Evolutionary conservation across 192 early-diverging fungal species (phyloP).

Genomic region (Helicostylum pulchrum): DNA sequence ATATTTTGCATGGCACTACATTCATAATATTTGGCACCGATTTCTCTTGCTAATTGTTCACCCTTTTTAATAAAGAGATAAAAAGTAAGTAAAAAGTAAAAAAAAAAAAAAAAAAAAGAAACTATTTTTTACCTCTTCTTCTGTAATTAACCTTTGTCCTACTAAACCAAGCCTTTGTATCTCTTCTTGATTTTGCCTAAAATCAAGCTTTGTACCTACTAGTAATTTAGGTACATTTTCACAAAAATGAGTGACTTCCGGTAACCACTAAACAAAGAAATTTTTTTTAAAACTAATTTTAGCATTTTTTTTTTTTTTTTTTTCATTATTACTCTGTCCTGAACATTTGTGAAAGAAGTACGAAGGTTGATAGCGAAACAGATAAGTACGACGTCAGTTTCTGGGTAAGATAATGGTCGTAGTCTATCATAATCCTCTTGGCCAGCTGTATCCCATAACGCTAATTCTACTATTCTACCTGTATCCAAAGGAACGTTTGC

Average conservation of each 20-base stretch:
- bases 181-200: constrained; percentile 29
- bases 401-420: constrained; percentile 66
- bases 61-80: constrained; percentile 29
- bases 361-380: constrained; percentile 65
- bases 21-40: constrained; percentile 49
- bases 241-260: constrained; percentile 37
- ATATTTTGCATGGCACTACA: constrained; percentile 48
- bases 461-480: constrained; percentile 56
- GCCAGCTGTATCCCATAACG: constrained; percentile 74
- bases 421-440: constrained; percentile 74
- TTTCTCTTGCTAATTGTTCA: constrained; percentile 38
- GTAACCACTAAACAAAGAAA: constrained; percentile 7
- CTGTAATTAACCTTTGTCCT: constrained; percentile 36
- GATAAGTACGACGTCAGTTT: constrained; percentile 67
- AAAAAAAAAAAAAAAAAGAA: background rate
- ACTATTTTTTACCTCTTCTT: constrained; percentile 29
- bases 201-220: constrained; percentile 50
- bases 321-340: constrained; percentile 54
- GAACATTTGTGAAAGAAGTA: constrained; percentile 76
- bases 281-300: background rate
- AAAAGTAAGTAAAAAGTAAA: background rate
- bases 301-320: background rate
- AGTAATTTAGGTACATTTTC: constrained; percentile 46
- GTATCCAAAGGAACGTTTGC: constrained; percentile 51
- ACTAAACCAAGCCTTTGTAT: constrained; percentile 26